These are phyloP conservation scores for Lachnellula subtilissima DNA, from an alignment of 2,329 filamentous ascomycete genomes.

Conservation along the genomic window DNA sequence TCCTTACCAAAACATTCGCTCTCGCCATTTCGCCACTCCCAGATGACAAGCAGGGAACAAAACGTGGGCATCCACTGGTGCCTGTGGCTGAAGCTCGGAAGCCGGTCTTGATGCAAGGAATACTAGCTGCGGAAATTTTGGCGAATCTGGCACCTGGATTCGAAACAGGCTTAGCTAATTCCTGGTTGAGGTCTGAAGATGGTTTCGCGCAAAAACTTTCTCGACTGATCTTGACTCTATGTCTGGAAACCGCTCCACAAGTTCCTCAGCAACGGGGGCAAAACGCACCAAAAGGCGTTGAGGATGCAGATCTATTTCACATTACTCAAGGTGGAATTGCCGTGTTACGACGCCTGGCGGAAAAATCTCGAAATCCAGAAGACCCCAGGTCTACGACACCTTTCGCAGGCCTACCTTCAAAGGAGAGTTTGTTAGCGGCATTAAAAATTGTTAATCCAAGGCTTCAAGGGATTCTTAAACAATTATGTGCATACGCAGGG, in stretches of 20 bases:
- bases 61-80: conserved; percentile 51
- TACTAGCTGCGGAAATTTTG: conserved; percentile 85
- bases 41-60: conserved; percentile 52
- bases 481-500: conserved; percentile 60
- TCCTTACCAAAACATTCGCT: conserved; percentile 82
- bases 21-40: conserved; percentile 83
- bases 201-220: conserved; percentile 79
- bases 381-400: conserved; percentile 49
- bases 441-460: conserved; percentile 59
- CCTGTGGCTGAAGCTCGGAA: conserved; percentile 77
- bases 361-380: conserved; percentile 60
- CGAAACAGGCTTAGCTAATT: conserved; percentile 67
- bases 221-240: conserved; percentile 68
- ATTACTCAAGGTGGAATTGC: conserved; percentile 66
- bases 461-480: conserved; percentile 62
- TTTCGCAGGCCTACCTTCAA: conserved; percentile 58
- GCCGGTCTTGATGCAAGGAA: conserved; percentile 84
- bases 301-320: conserved; percentile 32
- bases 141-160: conserved; percentile 66
- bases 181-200: conserved; percentile 79
- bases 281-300: conserved; percentile 27
- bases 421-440: conserved; percentile 62
- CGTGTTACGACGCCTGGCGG: conserved; percentile 61
- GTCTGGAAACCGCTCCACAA: conserved; percentile 49
- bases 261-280: conserved; percentile 37